Percentiles rank a stretch among this genome's conserved stretches.
Evolutionary conservation across 2,329 filamentous ascomycete genomes (phyloP).

Genomic region (Pochonia chlamydosporia): DNA sequence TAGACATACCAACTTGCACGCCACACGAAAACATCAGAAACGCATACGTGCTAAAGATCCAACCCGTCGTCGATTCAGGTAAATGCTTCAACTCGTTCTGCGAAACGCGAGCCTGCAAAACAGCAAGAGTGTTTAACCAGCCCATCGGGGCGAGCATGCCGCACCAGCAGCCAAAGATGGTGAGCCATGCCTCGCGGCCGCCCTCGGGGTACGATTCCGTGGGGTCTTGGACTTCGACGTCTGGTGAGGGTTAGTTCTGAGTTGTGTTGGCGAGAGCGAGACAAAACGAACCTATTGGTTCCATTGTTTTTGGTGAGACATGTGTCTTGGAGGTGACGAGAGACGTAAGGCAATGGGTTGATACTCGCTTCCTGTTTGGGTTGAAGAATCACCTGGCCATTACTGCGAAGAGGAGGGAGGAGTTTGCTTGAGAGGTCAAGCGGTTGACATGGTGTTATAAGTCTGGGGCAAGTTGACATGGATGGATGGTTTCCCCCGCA

Average conservation of each 20-base stretch:
- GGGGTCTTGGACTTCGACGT: not conserved
- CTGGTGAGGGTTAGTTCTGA: not conserved
- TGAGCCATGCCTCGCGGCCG: constrained; percentile 60
- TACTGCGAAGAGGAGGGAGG: too few species aligned
- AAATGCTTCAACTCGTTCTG: constrained; percentile 55
- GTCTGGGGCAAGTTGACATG: too few species aligned
- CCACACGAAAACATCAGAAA: constrained; percentile 69
- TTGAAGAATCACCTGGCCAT: too few species aligned
- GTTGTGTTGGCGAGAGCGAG: not conserved
- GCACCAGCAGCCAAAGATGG: constrained; percentile 65
- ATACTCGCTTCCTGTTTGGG: too few species aligned
- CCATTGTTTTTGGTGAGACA: not conserved
- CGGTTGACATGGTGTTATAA: too few species aligned
- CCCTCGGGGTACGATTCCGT: constrained; percentile 57
- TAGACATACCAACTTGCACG: constrained; percentile 50
- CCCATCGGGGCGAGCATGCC: constrained; percentile 61
- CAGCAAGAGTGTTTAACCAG: constrained; percentile 60
- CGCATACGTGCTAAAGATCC: constrained; percentile 68
- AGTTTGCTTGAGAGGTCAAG: too few species aligned
- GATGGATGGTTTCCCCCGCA: too few species aligned
- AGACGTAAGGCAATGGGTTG: too few species aligned
- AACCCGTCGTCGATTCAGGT: constrained; percentile 55
- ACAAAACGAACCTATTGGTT: not conserved
- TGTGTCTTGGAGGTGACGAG: too few species aligned
- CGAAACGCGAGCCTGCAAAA: constrained; percentile 56